Evolutionary conservation across 2,329 filamentous ascomycete species (phyloP).

Genomic region (Fonsecaea multimorphosa): DNA sequence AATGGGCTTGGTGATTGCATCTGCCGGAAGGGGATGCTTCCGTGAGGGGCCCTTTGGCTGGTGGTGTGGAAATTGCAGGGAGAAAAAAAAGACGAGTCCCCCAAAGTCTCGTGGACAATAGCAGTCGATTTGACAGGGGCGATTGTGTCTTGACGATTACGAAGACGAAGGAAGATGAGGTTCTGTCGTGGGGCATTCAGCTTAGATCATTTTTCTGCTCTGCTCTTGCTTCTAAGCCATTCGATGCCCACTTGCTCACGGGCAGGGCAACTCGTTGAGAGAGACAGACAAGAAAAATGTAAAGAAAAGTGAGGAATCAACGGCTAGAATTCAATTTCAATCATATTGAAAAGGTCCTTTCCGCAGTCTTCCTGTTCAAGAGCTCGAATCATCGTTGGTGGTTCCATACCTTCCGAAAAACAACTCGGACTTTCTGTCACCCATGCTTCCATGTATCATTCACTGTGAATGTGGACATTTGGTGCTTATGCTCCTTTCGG

Average conservation of each 20-base stretch:
- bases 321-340: constrained; percentile 5
- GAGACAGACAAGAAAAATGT: neutral
- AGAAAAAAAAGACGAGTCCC: neutral
- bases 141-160: constrained; percentile 1
- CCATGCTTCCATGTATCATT: neutral
- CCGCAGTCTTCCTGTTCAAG: neutral
- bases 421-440: neutral
- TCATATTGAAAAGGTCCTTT: neutral
- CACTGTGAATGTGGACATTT: neutral
- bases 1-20: neutral
- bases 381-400: neutral
- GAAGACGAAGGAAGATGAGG: neutral
- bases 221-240: constrained; percentile 2
- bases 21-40: neutral
- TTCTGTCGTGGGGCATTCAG: constrained; percentile 3
- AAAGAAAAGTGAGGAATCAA: neutral
- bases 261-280: neutral
- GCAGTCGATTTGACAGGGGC: neutral
- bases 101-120: neutral
- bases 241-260: neutral
- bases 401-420: neutral
- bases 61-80: neutral
- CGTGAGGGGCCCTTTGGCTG: neutral
- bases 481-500: neutral
- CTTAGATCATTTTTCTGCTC: constrained; percentile 7